phyloP scores from a whole-genome alignment of 371 early-diverging fungal species.

The Mucor irregularis region DNA sequence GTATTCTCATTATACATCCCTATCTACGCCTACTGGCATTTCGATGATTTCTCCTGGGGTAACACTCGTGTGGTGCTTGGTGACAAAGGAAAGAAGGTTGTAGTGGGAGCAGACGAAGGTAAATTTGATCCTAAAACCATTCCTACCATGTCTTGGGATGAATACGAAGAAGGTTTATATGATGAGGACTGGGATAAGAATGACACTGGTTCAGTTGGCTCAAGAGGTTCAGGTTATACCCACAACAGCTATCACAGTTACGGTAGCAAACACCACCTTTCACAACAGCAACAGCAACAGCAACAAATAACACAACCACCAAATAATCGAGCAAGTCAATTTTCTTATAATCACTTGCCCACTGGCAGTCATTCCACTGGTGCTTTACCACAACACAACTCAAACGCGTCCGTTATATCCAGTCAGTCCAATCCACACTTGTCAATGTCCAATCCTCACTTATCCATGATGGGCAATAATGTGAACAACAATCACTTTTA shows the following conservation, averaged over 20 bases:
- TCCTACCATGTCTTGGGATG: constrained; percentile 84
- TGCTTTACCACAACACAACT: constrained; percentile 1
- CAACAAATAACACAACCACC: not conserved
- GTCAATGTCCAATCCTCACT: constrained; percentile 4
- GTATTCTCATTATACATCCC: constrained; percentile 79
- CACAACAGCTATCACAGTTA: constrained; percentile 40
- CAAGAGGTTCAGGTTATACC: constrained; percentile 28
- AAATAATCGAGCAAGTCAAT: constrained; percentile 5
- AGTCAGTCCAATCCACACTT: constrained; percentile 4
- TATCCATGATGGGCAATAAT: not conserved
- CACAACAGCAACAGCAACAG: not conserved
- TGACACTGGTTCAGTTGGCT: constrained; percentile 28
- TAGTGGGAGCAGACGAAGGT: constrained; percentile 53
- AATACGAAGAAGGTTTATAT: constrained; percentile 69
- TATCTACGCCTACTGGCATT: constrained; percentile 91
- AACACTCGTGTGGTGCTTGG: constrained; percentile 87
- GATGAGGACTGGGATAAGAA: constrained; percentile 19
- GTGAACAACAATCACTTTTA: no score
- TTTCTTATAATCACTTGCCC: not conserved
- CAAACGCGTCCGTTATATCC: constrained; percentile 6
- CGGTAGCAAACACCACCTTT: not conserved
- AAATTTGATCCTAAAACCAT: constrained; percentile 70
- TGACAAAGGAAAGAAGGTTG: constrained; percentile 70
- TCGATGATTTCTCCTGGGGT: constrained; percentile 97
- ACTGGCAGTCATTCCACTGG: not conserved